A percentile compares a stretch with the other conserved stretches of the same genome.
phyloP scores from a whole-genome alignment of 148 eudicot species.

The Diospyros kaki region DNA sequence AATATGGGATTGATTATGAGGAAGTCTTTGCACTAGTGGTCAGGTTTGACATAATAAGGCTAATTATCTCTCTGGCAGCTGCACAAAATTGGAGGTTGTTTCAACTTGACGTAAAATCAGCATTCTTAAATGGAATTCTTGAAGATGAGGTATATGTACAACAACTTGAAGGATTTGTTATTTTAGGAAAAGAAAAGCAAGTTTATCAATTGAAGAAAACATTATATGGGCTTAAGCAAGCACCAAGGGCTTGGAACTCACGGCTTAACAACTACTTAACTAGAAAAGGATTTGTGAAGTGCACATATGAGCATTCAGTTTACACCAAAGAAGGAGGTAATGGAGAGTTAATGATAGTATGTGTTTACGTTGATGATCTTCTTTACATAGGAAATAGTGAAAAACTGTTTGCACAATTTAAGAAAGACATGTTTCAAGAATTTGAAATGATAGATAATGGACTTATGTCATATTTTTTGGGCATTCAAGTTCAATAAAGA shows the following conservation, averaged over 20 bases:
- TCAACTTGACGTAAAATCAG: neutral
- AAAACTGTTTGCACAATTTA: neutral
- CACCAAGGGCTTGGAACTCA: neutral
- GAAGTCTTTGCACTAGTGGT: neutral
- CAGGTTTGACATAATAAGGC: neutral
- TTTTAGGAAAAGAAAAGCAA: neutral
- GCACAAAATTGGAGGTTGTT: neutral
- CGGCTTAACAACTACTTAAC: neutral
- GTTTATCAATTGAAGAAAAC: neutral
- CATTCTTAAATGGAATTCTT: constrained; percentile 2
- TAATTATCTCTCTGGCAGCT: neutral
- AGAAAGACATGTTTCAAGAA: neutral
- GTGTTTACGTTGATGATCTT: neutral
- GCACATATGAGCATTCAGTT: neutral
- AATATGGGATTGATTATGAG: neutral
- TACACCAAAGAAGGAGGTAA: neutral
- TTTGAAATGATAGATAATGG: neutral
- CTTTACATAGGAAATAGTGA: neutral
- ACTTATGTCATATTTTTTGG: neutral
- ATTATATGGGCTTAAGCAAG: neutral
- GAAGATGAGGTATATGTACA: neutral
- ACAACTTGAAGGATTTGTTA: neutral
- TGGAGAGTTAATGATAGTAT: neutral
- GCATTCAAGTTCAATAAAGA: neutral
- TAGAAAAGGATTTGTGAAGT: neutral